Conservation (phyloP, 257 asterid species). For the Prunella vulgaris region DNA sequence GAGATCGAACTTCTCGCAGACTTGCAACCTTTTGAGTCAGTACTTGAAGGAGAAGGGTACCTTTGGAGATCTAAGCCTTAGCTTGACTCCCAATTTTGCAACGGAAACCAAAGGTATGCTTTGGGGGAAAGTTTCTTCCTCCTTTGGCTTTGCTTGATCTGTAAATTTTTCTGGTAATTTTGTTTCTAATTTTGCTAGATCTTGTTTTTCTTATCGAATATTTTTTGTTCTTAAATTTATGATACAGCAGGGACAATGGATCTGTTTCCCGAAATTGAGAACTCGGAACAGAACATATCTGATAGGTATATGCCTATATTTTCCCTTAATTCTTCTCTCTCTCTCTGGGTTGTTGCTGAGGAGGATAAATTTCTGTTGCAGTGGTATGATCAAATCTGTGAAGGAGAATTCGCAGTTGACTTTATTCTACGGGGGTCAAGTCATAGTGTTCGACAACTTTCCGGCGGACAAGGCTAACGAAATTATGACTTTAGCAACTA, state of each 20-base stretch:
- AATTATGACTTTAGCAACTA: constrained; percentile 30
- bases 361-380: background rate
- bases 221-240: background rate
- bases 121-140: background rate
- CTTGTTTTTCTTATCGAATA: background rate
- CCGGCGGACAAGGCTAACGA: constrained; percentile 48
- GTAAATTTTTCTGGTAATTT: background rate
- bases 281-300: constrained; percentile 18
- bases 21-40: constrained; percentile 61
- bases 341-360: background rate
- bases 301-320: constrained; percentile 11
- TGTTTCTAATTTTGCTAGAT: constrained; percentile 4
- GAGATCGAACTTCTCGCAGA: constrained; percentile 60
- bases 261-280: constrained; percentile 31
- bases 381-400: constrained; percentile 15
- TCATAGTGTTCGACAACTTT: constrained; percentile 33
- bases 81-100: constrained; percentile 27
- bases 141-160: background rate
- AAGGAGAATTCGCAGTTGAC: constrained; percentile 34
- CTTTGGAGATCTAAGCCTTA: constrained; percentile 62
- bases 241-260: constrained; percentile 27
- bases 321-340: background rate
- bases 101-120: constrained; percentile 37
- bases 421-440: constrained; percentile 44
- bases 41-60: constrained; percentile 65